Conservation (phyloP, 1,284 basidiomycete species). For the Ceratobasidium sp. region DNA sequence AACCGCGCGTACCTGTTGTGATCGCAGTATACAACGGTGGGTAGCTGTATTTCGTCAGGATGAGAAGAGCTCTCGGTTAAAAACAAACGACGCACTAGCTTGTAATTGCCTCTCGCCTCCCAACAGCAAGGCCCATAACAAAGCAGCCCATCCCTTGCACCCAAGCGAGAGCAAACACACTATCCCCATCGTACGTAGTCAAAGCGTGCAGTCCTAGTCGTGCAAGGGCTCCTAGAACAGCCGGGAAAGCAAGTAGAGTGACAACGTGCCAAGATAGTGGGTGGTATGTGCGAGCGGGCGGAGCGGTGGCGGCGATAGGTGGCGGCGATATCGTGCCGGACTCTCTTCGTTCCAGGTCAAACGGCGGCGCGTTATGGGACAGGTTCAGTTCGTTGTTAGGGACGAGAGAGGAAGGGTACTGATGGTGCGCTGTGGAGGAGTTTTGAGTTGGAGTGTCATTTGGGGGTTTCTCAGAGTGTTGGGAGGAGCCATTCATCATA, state of each 20-base stretch:
- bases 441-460: not conserved
- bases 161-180: slow-evolving; percentile 88
- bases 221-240: slow-evolving; percentile 81
- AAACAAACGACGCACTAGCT: slow-evolving; percentile 71
- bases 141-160: slow-evolving; percentile 90
- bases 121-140: slow-evolving; percentile 85
- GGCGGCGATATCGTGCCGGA: slow-evolving; percentile 16
- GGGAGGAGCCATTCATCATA: slow-evolving; percentile 16
- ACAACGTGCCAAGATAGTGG: slow-evolving; percentile 73
- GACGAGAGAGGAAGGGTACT: slow-evolving; percentile 24
- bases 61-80: not conserved
- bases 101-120: slow-evolving; percentile 74
- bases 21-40: slow-evolving; percentile 87
- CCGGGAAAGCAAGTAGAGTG: slow-evolving; percentile 76
- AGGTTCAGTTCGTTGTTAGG: slow-evolving; percentile 5
- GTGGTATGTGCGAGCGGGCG: slow-evolving; percentile 52
- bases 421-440: not conserved
- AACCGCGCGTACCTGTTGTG: slow-evolving; percentile 73
- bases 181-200: slow-evolving; percentile 74
- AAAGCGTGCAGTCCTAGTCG: slow-evolving; percentile 80
- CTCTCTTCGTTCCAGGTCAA: slow-evolving; percentile 16
- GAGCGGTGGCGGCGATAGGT: slow-evolving; percentile 27
- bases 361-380: not conserved
- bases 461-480: slow-evolving; percentile 18
- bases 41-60: slow-evolving; percentile 65